These are phyloP conservation scores for Kurtzmaniella natalensis DNA, from an alignment of 1,139 yeast species.

Conservation along the genomic window DNA sequence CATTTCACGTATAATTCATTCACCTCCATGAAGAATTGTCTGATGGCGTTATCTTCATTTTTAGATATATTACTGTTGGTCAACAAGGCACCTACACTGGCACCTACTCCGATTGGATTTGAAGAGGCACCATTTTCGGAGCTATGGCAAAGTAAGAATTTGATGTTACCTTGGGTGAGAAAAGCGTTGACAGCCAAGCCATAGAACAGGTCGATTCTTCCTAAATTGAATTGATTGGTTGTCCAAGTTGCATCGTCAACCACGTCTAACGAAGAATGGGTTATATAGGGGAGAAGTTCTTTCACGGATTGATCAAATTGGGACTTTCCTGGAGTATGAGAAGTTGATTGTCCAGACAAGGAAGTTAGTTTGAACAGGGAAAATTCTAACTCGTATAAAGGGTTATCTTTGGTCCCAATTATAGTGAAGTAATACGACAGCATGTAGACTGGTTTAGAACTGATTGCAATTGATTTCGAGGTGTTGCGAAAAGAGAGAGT, in stretches of 20 bases:
- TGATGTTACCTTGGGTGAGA: conserved; percentile 83
- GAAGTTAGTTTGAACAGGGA: conserved; percentile 53
- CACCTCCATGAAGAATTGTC: conserved; percentile 78
- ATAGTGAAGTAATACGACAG: conserved; percentile 82
- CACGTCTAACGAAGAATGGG: conserved; percentile 83
- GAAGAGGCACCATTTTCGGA: conserved; percentile 16
- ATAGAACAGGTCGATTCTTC: conserved; percentile 81
- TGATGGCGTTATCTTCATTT: conserved; percentile 68
- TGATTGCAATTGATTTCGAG: not conserved
- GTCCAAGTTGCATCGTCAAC: conserved; percentile 89
- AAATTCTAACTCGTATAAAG: conserved; percentile 84
- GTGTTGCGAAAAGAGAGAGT: not conserved
- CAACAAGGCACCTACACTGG: conserved; percentile 4
- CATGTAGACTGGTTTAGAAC: conserved; percentile 10
- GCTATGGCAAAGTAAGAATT: conserved; percentile 72
- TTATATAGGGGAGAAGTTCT: conserved; percentile 82
- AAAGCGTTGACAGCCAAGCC: conserved; percentile 78
- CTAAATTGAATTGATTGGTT: conserved; percentile 58
- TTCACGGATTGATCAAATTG: conserved; percentile 66
- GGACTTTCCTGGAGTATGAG: conserved; percentile 45
- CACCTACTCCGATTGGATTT: conserved; percentile 3
- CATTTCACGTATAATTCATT: conserved; percentile 88
- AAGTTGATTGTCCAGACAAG: conserved; percentile 8
- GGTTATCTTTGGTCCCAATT: conserved; percentile 82
- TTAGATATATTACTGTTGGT: conserved; percentile 14